Base-by-base conservation (phyloP, 73 alveolate genomes). In the Symbiodinium natans region DNA sequence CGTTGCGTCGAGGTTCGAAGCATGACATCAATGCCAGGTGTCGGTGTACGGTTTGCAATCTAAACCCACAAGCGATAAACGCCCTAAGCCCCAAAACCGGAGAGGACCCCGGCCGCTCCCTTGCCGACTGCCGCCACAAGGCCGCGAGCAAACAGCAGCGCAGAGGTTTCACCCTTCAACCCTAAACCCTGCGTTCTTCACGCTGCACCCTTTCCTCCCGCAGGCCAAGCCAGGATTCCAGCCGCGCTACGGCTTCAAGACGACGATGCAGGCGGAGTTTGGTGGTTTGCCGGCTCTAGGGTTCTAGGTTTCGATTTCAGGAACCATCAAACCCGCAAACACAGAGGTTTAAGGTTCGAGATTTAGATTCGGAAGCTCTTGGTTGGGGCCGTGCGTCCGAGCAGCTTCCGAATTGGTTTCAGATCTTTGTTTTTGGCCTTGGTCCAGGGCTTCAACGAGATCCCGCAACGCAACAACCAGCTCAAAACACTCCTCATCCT, bases 81-180 rank as follows among this genome's bases (percentile, higher is more conserved):
- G n/a, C n/a, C n/a, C 6, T 13, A 46, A 46, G 59, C 59, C 6
- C 21, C 59, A 46, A 46, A 13, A 46, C 59, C 59, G 6, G 59
- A 6, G 13, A 63, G 77, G 97, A 90, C 77, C 39, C 75, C 38
- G 87, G 52, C 54, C 73, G 88, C 34, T 84, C 31, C 27, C 41
- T 90, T n/a, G n/a, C 88, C 5, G 97, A 68, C 54, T 90, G 97
- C 42, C 97, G 97, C 19, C 97, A 90, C 97, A 27, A 71, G 13
- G 77, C 77, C 36, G 13, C 59, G 6, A 46, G 59, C n/a, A n/a
- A n/a, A n/a, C n/a, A n/a, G n/a, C n/a, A n/a, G n/a, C n/a, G n/a
- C n/a, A n/a, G n/a, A n/a, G n/a, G n/a, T n/a, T n/a, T n/a, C n/a
- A n/a, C n/a, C n/a, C n/a, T n/a, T n/a, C n/a, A n/a, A n/a, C n/a